Evolutionary conservation across 2,329 filamentous ascomycete species (phyloP).

Genomic region (Exophiala sideris): DNA sequence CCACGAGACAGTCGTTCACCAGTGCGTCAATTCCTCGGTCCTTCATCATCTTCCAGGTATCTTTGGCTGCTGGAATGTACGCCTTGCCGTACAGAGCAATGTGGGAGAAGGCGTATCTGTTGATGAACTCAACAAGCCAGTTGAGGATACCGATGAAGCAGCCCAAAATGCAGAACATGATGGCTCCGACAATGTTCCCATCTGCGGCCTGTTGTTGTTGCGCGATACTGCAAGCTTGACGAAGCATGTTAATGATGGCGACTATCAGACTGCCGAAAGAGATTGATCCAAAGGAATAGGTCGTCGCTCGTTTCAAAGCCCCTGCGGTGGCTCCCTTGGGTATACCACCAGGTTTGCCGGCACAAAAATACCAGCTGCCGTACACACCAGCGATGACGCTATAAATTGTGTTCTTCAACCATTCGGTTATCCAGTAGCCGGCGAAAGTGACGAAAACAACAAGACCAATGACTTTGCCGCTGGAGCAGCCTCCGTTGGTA

Average conservation of each 20-base stretch:
- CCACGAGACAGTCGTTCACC: conserved; percentile 81
- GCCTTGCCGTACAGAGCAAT: conserved; percentile 90
- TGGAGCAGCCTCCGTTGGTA: conserved; percentile 58
- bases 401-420: conserved; percentile 90
- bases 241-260: conserved; percentile 79
- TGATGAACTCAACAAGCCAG: conserved; percentile 85
- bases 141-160: conserved; percentile 75
- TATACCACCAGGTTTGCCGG: conserved; percentile 59
- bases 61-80: conserved; percentile 82
- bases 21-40: conserved; percentile 87
- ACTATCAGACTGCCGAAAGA: conserved; percentile 80
- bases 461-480: conserved; percentile 75
- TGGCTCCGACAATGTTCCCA: conserved; percentile 65
- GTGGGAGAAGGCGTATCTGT: conserved; percentile 88
- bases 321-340: conserved; percentile 77
- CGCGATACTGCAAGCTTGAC: conserved; percentile 78
- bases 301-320: conserved; percentile 76
- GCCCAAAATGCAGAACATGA: conserved; percentile 70
- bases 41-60: conserved; percentile 88
- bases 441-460: conserved; percentile 86
- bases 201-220: conserved; percentile 61
- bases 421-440: conserved; percentile 91
- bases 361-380: conserved; percentile 87
- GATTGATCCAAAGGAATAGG: conserved; percentile 91
- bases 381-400: conserved; percentile 84